Evolutionary conservation across 768 basidiomycete species (phyloP).

Genomic region (Trametes cinnabarina): DNA sequence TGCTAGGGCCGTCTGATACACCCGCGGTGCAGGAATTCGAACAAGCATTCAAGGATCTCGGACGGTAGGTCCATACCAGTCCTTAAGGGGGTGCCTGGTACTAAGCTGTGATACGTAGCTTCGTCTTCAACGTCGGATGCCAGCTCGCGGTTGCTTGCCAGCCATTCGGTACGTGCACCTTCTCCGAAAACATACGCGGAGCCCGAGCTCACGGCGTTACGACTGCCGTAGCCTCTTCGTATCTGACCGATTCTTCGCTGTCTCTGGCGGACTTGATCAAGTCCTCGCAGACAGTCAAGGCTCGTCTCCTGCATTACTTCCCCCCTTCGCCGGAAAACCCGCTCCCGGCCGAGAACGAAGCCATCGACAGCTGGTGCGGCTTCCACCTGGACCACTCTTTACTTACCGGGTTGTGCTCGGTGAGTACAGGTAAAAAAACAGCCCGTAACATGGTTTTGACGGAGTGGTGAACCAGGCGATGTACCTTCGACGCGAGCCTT

Average conservation of each 20-base stretch:
- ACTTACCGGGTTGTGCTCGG: constrained; percentile 90
- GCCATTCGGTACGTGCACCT: constrained; percentile 64
- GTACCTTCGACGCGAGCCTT: constrained; percentile 59
- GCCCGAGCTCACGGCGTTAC: too few relatives aligned
- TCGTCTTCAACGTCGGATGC: constrained; percentile 81
- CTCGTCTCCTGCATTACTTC: constrained; percentile 95
- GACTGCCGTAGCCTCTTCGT: constrained; percentile 52
- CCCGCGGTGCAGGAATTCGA: constrained; percentile 73
- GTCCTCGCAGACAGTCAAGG: constrained; percentile 83
- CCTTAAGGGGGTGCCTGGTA: not conserved
- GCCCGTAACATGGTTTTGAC: too few relatives aligned
- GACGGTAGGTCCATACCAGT: constrained; percentile 48
- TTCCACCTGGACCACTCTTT: constrained; percentile 92
- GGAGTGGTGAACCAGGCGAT: constrained; percentile 55
- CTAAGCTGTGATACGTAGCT: constrained; percentile 36
- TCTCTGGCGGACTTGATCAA: constrained; percentile 72
- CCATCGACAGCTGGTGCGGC: constrained; percentile 90
- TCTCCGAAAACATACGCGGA: too few relatives aligned
- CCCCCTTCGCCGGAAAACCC: constrained; percentile 52
- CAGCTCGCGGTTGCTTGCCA: constrained; percentile 86
- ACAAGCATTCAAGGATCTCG: constrained; percentile 83
- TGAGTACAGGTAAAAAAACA: constrained; percentile 38
- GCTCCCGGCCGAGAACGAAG: constrained; percentile 49
- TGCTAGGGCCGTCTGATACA: constrained; percentile 65
- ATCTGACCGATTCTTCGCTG: constrained; percentile 62